Evolutionary conservation across 768 basidiomycete genomes (phyloP).

Genomic region (Naganishia antarctica): DNA sequence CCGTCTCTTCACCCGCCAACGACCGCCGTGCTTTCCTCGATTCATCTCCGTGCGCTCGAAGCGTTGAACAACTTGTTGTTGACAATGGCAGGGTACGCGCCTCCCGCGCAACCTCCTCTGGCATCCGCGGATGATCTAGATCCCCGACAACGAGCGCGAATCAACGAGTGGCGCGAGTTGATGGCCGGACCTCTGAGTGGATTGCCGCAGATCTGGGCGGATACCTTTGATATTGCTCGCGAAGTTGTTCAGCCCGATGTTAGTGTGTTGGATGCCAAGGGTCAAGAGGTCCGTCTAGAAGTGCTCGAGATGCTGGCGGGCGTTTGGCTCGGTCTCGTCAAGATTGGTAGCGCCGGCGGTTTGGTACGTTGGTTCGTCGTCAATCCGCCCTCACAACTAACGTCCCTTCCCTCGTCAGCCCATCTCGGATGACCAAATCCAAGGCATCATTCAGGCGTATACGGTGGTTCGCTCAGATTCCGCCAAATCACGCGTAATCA

Average conservation of each 20-base stretch:
- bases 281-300: conserved; percentile 68
- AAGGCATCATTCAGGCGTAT: conserved; percentile 60
- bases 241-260: conserved; percentile 30
- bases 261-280: conserved; percentile 36
- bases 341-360: conserved; percentile 61
- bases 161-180: conserved; percentile 46
- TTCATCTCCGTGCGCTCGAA: conserved; percentile 79
- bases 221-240: conserved; percentile 42
- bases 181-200: conserved; percentile 61
- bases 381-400: too few species aligned
- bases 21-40: conserved; percentile 73
- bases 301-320: conserved; percentile 57
- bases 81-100: conserved; percentile 56
- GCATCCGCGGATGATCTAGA: conserved; percentile 54
- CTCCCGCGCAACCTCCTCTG: conserved; percentile 50
- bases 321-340: conserved; percentile 81
- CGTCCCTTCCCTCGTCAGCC: conserved; percentile 29
- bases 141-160: conserved; percentile 47
- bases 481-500: conserved; percentile 71
- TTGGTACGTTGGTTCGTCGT: conserved; percentile 53
- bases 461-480: conserved; percentile 57
- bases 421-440: conserved; percentile 60
- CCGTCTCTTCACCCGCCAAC: conserved; percentile 79
- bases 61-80: conserved; percentile 86
- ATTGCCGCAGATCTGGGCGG: conserved; percentile 50